phyloP scores from a whole-genome alignment of 1,284 basidiomycete genomes.

The Malassezia slooffiae region DNA sequence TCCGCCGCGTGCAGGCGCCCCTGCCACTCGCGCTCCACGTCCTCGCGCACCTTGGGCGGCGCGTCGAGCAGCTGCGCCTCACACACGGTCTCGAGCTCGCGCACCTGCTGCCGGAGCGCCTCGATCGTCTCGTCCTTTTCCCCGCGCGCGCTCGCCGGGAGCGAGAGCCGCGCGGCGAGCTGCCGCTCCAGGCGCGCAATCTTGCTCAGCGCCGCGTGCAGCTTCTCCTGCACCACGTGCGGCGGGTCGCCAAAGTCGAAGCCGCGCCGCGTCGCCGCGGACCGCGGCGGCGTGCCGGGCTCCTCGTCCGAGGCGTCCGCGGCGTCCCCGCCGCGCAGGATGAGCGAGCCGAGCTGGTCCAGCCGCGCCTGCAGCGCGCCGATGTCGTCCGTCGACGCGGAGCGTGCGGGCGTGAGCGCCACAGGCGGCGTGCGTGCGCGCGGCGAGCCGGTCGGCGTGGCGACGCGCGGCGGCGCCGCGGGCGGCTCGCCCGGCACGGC shows the following conservation, averaged over 20 bases:
- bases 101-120: conserved; percentile 21
- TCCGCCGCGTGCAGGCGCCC: conserved; percentile 12
- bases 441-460: neutral
- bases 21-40: conserved; percentile 30
- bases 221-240: conserved; percentile 31
- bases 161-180: conserved; percentile 22
- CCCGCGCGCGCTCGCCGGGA: conserved; percentile 9
- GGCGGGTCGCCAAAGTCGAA: conserved; percentile 29
- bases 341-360: conserved; percentile 31
- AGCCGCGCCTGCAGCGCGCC: conserved; percentile 29
- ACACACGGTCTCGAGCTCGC: conserved; percentile 35
- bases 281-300: conserved; percentile 18
- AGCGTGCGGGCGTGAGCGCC: neutral
- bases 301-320: neutral
- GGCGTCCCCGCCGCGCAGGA: conserved; percentile 25
- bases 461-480: neutral
- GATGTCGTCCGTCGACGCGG: conserved; percentile 15
- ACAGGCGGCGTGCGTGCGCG: neutral
- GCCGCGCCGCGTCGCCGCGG: conserved; percentile 21
- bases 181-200: conserved; percentile 20
- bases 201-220: conserved; percentile 26
- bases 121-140: conserved; percentile 21
- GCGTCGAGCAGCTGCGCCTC: conserved; percentile 31
- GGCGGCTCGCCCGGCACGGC: neutral
- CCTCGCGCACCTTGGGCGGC: conserved; percentile 31